A percentile compares a stretch with the other conserved stretches of the same genome.
Evolutionary conservation across 306 rosid species (phyloP).

Genomic region (Carpinus viminea): DNA sequence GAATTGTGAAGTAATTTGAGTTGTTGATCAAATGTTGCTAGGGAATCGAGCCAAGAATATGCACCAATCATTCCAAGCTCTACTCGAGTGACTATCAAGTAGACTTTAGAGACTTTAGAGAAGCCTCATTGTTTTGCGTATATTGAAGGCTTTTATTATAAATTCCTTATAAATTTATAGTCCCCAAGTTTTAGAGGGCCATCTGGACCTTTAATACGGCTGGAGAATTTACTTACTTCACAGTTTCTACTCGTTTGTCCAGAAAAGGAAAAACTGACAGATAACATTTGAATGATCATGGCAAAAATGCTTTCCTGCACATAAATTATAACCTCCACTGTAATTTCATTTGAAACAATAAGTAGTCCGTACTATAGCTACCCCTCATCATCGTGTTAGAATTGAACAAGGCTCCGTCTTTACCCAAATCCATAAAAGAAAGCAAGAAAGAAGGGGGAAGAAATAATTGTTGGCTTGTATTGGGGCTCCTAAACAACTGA

Average conservation of each 20-base stretch:
- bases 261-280: background rate
- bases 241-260: background rate
- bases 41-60: too few species aligned
- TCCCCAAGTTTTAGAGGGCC: background rate
- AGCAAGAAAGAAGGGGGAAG: background rate
- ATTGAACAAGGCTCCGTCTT: background rate
- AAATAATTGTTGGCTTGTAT: background rate
- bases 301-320: constrained; percentile 16
- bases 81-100: too few species aligned
- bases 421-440: background rate
- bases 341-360: background rate
- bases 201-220: background rate
- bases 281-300: background rate
- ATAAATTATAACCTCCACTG: constrained; percentile 5
- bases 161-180: too few species aligned
- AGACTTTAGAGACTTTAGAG: too few species aligned
- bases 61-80: too few species aligned
- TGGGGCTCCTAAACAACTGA: constrained; percentile 3
- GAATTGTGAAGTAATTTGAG: too few species aligned
- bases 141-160: too few species aligned
- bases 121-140: too few species aligned
- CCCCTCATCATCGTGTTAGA: background rate
- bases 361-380: background rate
- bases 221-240: background rate
- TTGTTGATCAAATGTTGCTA: too few species aligned